Evolutionary conservation across 2,329 filamentous ascomycete genomes (phyloP), one percentile per base, ranked within the genome.

Genomic region (Sporothrix humicola): DNA sequence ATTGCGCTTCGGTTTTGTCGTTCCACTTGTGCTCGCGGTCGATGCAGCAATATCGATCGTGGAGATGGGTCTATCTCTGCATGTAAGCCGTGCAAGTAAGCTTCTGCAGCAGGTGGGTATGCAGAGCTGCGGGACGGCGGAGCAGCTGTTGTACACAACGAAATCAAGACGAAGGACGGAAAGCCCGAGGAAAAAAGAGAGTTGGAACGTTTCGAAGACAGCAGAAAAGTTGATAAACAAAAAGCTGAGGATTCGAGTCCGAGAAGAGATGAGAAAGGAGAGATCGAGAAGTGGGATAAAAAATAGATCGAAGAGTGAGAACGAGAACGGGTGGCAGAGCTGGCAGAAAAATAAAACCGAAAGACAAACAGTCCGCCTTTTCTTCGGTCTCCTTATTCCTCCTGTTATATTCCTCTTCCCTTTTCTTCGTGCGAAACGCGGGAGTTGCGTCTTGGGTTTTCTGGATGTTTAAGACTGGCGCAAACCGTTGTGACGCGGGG

Each of bases 361-460:
- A 9, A 65, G 6, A 46, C 2, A 44, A 65, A 46, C n/a, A 65
- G 17, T n/a, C 26, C 17, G 61, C 23, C 42, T 61, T n/a, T 42
- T 61, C 12, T 61, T 37, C 31, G 31, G 31, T 37, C 5, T 37
- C 31, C 31, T 37, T 6, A 7, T 37, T 37, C 7, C 31, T 37
- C 31, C 31, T 37, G 31, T 7, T 37, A 37, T 37, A 37, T 37
- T 37, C 7, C 31, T 52, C n/a, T 46, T 65, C 10, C n/a, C 50
- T 23, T 15, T 61, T 71, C 54, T 63, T 50, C 37, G 42, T 71
- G 20, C 58, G 70, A 54, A 65, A 63, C 69, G 56, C 50, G 52
- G 42, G 61, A 48, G 54, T 50, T 61, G 37, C 26, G 69, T 50
- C 69, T 48, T 59, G n/a, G 69, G 7, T 63, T 63, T 56, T 56